Evolutionary conservation across 2,329 filamentous ascomycete genomes (phyloP), one percentile per base, ranked within the genome.

Genomic region (Dothistroma pini): DNA sequence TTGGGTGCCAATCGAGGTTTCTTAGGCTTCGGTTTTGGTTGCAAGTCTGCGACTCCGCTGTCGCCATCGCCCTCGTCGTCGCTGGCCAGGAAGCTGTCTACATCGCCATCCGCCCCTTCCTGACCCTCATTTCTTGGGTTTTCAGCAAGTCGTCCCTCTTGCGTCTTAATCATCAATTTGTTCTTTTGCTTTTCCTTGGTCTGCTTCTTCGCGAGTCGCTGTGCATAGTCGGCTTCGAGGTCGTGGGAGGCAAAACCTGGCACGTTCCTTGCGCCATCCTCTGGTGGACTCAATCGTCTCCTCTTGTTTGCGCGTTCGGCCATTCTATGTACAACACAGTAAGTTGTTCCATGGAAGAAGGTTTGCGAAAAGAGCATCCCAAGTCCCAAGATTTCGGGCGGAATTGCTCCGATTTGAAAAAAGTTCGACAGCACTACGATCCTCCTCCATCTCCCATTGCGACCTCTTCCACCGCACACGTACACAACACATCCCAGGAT

Each of bases 161-260:
- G 83, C 0, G 91, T 96, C 77, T 95, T 96, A 66, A 97, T 91
- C 0, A 93, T 93, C 38, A 99, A 80, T 69, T 88, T 85, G 41
- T 85, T 91, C 72, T 80, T 88, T 72, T 93, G 89, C 84, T 59
- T 84, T 83, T 66, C 64, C 56, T 64, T 66, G 74, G 91, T 90
- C 72, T 86, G 88, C 38, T 83, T 78, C 75, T 95, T 95, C 69
- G 90, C 84, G 52, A 89, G 87, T 68, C 86, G 86, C 63, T 84
- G 84, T 76, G 96, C 92, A 80, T 97, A 97, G 75, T 91, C 89
- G 73, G 96, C 89, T 79, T 96, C 95, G 54, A 96, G 83, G 71
- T 96, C 87, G 92, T 93, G 97, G 76, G 86, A 88, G 61, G 90
- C 69, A 54, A 74, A 74, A 41, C 71, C 72, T n/a, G 69, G 66